Conservation (phyloP, 768 basidiomycete genomes). For the Boletus eberwhitei region DNA sequence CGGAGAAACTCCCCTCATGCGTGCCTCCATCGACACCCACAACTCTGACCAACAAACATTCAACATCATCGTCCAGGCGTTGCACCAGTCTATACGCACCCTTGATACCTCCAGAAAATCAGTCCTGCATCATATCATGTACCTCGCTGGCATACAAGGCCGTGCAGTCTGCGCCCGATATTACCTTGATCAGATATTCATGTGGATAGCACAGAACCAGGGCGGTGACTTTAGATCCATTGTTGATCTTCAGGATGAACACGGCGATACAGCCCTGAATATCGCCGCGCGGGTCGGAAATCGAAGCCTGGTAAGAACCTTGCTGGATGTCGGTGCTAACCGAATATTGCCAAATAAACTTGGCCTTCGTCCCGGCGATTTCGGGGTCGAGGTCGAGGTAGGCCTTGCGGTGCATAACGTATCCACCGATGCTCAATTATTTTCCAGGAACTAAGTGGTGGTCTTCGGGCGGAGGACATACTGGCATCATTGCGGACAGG, state of each 20-base stretch:
- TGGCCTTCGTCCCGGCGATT: conserved; percentile 90
- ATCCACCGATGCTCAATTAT: neutral
- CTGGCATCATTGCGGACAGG: conserved; percentile 69
- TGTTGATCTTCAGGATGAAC: conserved; percentile 89
- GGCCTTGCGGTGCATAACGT: conserved; percentile 19
- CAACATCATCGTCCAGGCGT: conserved; percentile 53
- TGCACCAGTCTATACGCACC: conserved; percentile 78
- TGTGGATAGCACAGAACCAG: conserved; percentile 78
- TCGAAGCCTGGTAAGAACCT: conserved; percentile 75
- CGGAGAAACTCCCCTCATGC: conserved; percentile 93
- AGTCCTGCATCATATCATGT: conserved; percentile 87
- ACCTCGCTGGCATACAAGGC: conserved; percentile 88
- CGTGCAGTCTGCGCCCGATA: conserved; percentile 81
- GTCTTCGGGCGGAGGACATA: conserved; percentile 76
- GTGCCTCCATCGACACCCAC: conserved; percentile 86
- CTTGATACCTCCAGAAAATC: conserved; percentile 83
- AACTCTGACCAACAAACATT: conserved; percentile 80
- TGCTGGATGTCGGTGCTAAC: conserved; percentile 93
- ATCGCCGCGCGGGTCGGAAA: conserved; percentile 94
- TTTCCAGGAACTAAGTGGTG: conserved; percentile 63
- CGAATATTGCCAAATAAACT: conserved; percentile 86
- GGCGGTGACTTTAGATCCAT: conserved; percentile 73
- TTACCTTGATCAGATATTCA: conserved; percentile 87
- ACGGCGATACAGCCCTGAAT: conserved; percentile 95
- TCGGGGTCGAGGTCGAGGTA: conserved; percentile 91